Conservation (phyloP, 2,329 filamentous ascomycete genomes). For the Ophiostoma himal-ulmi region DNA sequence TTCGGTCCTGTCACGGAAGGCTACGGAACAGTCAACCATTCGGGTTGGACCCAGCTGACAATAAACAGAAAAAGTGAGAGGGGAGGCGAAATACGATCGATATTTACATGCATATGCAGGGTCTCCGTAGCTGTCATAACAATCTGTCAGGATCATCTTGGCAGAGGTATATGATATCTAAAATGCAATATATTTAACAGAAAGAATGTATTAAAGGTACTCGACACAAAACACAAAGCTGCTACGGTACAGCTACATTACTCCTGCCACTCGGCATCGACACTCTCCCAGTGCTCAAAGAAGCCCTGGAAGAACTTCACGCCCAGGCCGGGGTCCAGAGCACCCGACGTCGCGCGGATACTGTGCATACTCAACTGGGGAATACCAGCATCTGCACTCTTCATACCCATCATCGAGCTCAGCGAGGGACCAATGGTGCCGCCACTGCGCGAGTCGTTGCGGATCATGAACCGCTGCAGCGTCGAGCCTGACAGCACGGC, state of each 20-base stretch:
- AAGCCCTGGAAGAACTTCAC: conserved; percentile 87
- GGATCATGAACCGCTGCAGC: conserved; percentile 87
- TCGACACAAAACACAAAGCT: neutral
- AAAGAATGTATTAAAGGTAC: neutral
- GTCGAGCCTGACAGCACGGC: conserved; percentile 66
- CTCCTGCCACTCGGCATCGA: conserved; percentile 68
- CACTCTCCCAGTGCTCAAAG: conserved; percentile 75
- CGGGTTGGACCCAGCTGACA: neutral
- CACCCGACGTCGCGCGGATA: conserved; percentile 81
- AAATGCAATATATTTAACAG: neutral
- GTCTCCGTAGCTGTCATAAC: neutral
- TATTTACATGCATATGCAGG: conserved; percentile 1
- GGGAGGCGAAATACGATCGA: neutral
- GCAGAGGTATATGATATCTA: no score
- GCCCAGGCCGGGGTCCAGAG: conserved; percentile 78
- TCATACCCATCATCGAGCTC: conserved; percentile 70
- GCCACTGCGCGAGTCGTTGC: conserved; percentile 83
- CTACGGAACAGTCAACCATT: neutral
- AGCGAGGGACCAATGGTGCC: conserved; percentile 95
- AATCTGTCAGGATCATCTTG: neutral
- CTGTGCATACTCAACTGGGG: conserved; percentile 93
- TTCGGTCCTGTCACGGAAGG: neutral
- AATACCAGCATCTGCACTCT: conserved; percentile 81
- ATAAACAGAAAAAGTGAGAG: neutral
- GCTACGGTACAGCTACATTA: neutral